These are phyloP conservation scores for Bruguiera gymnorhiza DNA, from an alignment of 345 rosid species.

Conservation along the genomic window DNA sequence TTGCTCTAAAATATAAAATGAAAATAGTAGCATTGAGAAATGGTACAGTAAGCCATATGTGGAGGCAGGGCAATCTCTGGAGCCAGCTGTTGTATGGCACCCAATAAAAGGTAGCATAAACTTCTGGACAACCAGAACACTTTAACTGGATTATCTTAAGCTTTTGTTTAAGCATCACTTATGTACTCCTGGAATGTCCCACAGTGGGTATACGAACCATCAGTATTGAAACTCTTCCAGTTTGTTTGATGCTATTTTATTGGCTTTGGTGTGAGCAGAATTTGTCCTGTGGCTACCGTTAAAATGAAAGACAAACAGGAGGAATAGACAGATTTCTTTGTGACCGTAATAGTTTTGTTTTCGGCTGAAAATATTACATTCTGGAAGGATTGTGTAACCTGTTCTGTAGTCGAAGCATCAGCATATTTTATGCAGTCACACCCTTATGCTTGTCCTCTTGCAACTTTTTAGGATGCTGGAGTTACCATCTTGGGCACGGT, in stretches of 20 bases:
- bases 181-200: background rate
- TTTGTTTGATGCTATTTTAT: background rate
- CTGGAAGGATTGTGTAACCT: background rate
- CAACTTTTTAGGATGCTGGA: slow-evolving; percentile 65
- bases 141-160: no score
- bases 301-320: background rate
- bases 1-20: no score
- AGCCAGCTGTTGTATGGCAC: background rate
- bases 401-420: background rate
- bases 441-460: slow-evolving; percentile 9
- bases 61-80: background rate
- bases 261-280: background rate
- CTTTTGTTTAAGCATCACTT: background rate
- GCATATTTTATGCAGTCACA: background rate
- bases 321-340: background rate
- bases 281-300: no score
- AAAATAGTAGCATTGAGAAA: background rate
- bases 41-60: background rate
- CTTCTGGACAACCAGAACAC: background rate
- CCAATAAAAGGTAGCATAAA: background rate
- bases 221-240: background rate
- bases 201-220: no score
- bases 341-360: background rate
- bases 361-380: background rate
- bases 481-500: slow-evolving; percentile 84